These are phyloP conservation scores for Naganishia kalamii DNA, from an alignment of 768 basidiomycete species.

Conservation along the genomic window DNA sequence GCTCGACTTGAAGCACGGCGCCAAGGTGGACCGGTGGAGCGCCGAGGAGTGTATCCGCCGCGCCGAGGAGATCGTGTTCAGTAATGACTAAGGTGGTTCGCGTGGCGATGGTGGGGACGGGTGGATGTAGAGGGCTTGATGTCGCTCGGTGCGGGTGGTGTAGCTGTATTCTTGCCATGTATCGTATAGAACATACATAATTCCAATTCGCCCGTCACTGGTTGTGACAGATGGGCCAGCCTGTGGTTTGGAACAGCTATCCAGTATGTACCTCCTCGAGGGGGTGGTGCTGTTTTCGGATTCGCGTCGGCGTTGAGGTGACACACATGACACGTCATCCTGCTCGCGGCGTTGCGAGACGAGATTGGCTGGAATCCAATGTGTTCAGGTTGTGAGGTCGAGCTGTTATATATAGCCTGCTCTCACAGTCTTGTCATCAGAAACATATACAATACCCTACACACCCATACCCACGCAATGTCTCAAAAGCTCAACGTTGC, in stretches of 20 bases:
- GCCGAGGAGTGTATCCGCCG: constrained; percentile 65
- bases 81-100: no score
- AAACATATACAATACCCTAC: neutral
- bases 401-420: neutral
- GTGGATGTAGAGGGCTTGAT: no score
- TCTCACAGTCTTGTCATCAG: neutral
- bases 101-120: no score
- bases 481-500: constrained; percentile 54
- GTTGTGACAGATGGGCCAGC: no score
- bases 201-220: no score
- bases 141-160: no score
- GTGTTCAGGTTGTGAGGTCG: neutral
- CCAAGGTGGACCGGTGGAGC: constrained; percentile 61
- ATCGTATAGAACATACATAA: no score
- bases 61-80: constrained; percentile 65
- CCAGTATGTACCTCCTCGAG: no score
- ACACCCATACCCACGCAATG: neutral
- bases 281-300: no score
- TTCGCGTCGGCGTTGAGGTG: neutral
- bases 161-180: no score
- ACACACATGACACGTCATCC: neutral
- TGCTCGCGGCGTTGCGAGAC: neutral
- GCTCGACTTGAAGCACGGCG: constrained; percentile 74
- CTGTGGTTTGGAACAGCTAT: no score
- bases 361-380: constrained; percentile 5